A percentile compares a stretch with the other conserved stretches of the same genome.
These are phyloP conservation scores for Pythium graminicola DNA, from an alignment of 352 stramenopile genomes.

Conservation along the genomic window DNA sequence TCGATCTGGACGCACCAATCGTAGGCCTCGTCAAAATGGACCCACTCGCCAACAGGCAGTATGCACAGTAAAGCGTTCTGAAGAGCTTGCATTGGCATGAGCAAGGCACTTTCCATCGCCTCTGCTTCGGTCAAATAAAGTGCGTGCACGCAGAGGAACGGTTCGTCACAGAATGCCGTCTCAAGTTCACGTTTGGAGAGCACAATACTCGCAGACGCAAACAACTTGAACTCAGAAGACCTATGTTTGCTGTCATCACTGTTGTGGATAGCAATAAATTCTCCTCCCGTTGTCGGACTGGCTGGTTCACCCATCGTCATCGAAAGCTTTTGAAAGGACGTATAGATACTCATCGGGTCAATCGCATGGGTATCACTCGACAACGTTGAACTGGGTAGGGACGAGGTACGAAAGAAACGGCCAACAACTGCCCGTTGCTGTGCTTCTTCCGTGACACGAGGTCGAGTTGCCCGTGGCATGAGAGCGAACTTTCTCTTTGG, in stretches of 20 bases:
- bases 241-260: neutral
- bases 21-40: conserved; percentile 50
- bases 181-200: conserved; percentile 41
- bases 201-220: conserved; percentile 51
- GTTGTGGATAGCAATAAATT: no score
- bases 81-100: conserved; percentile 24
- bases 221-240: conserved; percentile 9
- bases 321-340: conserved; percentile 36
- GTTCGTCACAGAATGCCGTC: conserved; percentile 37
- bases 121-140: conserved; percentile 41
- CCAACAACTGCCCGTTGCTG: conserved; percentile 31
- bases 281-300: no score
- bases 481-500: conserved; percentile 36
- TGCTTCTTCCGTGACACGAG: conserved; percentile 25
- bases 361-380: neutral
- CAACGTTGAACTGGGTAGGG: neutral
- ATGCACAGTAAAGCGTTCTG: conserved; percentile 60
- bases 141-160: conserved; percentile 44
- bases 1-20: conserved; percentile 67
- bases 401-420: conserved; percentile 11
- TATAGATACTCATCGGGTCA: conserved; percentile 22
- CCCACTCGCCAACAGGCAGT: conserved; percentile 36
- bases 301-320: conserved; percentile 6
- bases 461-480: conserved; percentile 25
- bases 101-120: conserved; percentile 40